A percentile compares a stretch with the other conserved stretches of the same genome.
Conservation (phyloP, 176 grass and related monocot species). For the Oryza glumipatula region DNA sequence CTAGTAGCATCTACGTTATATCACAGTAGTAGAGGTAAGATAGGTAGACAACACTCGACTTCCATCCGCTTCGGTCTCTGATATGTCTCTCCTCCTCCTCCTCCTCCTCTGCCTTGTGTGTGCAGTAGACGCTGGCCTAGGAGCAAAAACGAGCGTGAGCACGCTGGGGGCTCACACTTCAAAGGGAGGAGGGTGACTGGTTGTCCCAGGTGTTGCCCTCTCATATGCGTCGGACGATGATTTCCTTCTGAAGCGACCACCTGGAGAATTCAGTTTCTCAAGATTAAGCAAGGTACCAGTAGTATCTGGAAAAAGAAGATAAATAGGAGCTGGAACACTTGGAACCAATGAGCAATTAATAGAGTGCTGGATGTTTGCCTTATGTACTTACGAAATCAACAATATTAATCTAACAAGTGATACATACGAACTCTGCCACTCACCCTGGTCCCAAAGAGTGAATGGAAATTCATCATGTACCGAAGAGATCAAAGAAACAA, state of each 20-base stretch:
- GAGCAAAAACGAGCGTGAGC: conserved; percentile 45
- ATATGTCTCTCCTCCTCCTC: conserved; percentile 29
- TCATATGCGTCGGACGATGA: conserved; percentile 77
- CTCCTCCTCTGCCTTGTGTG: conserved; percentile 18
- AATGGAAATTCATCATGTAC: not conserved
- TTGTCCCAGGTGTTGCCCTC: conserved; percentile 49
- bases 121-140: conserved; percentile 41
- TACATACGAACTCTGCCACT: not conserved
- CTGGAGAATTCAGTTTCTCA: conserved; percentile 31
- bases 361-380: not conserved
- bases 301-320: not conserved
- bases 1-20: conserved; percentile 38
- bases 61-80: conserved; percentile 16
- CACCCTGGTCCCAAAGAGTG: not conserved
- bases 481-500: not conserved
- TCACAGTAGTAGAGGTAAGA: conserved; percentile 34
- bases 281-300: conserved; percentile 6
- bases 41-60: not conserved
- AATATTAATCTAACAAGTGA: not conserved
- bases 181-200: conserved; percentile 54
- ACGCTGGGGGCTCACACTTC: conserved; percentile 59
- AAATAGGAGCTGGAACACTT: not conserved
- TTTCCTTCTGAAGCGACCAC: conserved; percentile 93
- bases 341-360: not conserved
- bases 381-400: not conserved